Percentiles rank a stretch among this genome's conserved stretches.
phyloP scores from a whole-genome alignment of 2,329 filamentous ascomycete species.

The Penicillium sp. region DNA sequence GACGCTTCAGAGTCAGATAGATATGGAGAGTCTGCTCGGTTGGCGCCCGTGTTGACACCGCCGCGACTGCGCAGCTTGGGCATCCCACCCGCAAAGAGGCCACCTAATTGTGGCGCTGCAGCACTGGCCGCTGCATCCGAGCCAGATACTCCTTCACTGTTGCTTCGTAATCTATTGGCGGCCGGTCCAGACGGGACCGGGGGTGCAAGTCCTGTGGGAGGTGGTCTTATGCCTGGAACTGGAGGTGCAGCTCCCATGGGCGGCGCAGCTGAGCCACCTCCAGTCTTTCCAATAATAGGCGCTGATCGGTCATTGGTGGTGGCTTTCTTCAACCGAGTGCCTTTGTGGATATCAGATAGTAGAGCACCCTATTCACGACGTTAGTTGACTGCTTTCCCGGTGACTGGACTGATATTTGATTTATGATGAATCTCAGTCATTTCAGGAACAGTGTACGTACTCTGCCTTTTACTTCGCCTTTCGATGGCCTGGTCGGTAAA shows the following conservation, averaged over 20 bases:
- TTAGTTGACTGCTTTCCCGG: slow-evolving; percentile 13
- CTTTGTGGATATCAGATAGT: slow-evolving; percentile 83
- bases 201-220: slow-evolving; percentile 29
- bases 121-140: slow-evolving; percentile 46
- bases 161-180: slow-evolving; percentile 71
- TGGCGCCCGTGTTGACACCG: slow-evolving; percentile 74
- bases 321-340: slow-evolving; percentile 75
- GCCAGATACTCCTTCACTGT: slow-evolving; percentile 64
- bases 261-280: slow-evolving; percentile 58
- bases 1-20: slow-evolving; percentile 73
- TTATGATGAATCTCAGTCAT: not conserved
- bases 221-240: slow-evolving; percentile 57
- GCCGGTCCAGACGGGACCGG: slow-evolving; percentile 53
- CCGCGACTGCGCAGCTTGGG: slow-evolving; percentile 90
- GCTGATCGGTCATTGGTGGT: slow-evolving; percentile 92
- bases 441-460: slow-evolving; percentile 51
- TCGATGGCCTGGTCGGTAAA: slow-evolving; percentile 59
- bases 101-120: slow-evolving; percentile 73
- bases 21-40: slow-evolving; percentile 68
- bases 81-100: slow-evolving; percentile 91
- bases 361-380: slow-evolving; percentile 69
- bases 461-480: slow-evolving; percentile 57
- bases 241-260: slow-evolving; percentile 76
- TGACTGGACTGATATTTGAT: not conserved
- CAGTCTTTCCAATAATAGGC: slow-evolving; percentile 63